Evolutionary conservation across 768 basidiomycete species (phyloP).

Genomic region (Suillus alpinus): DNA sequence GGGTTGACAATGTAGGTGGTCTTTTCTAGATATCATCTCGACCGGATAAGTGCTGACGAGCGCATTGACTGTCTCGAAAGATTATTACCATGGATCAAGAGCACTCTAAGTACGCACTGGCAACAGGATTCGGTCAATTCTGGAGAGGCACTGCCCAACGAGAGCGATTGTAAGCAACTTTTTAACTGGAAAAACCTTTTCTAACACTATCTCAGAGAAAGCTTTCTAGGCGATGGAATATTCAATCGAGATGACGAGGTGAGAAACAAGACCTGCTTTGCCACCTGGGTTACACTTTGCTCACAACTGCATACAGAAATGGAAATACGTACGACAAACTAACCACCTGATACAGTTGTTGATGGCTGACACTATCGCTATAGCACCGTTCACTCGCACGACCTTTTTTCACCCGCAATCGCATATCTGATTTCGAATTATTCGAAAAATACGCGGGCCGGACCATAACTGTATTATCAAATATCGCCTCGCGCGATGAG

Average conservation of each 20-base stretch:
- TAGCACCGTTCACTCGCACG: constrained; percentile 67
- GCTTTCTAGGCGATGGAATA: constrained; percentile 70
- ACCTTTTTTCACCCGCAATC: constrained; percentile 74
- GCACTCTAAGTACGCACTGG: constrained; percentile 60
- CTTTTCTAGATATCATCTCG: neutral
- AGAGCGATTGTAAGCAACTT: constrained; percentile 55
- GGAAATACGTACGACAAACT: constrained; percentile 55
- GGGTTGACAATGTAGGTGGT: constrained; percentile 61
- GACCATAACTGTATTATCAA: constrained; percentile 49
- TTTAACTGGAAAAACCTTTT: constrained; percentile 1
- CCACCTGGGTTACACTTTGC: neutral
- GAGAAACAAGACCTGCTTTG: constrained; percentile 14
- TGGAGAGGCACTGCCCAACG: constrained; percentile 65
- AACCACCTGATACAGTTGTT: neutral
- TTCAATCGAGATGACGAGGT: constrained; percentile 77
- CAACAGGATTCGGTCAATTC: constrained; percentile 66
- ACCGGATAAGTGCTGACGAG: neutral
- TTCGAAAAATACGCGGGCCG: constrained; percentile 55
- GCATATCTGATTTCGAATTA: constrained; percentile 65
- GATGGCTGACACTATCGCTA: constrained; percentile 8
- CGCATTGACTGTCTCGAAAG: constrained; percentile 29
- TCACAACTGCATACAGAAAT: constrained; percentile 36
- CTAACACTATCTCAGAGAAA: constrained; percentile 30
- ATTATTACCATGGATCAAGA: constrained; percentile 75
- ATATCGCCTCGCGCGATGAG: constrained; percentile 33